Base-by-base conservation (phyloP, 352 stramenopile genomes). In the Pythium aristosporum region DNA sequence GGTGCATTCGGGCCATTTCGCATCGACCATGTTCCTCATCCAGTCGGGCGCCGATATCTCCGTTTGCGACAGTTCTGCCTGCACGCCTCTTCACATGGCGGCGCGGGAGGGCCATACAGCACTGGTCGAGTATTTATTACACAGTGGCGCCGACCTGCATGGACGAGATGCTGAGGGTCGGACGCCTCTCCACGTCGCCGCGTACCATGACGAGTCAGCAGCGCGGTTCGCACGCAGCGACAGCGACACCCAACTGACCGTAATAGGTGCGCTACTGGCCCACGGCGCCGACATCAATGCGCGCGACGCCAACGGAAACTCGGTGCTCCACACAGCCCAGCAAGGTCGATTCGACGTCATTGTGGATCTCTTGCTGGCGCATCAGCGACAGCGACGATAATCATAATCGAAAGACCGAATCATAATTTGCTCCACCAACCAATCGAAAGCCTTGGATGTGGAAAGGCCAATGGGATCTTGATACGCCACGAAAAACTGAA, bases 71-170 rank as follows among this genome's bases (percentile, higher is more conserved):
- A 49, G 44, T 36, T 21, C 42, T 3, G 72, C 68, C 20, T 49
- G 58, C 5, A 73, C 68, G 9, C 56, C 65, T 3, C 65, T 78
- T 18, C 72, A 75, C 30, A 60, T 68, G 4, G 72, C 72, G 0
- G 68, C 72, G 18, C 69, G 63, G 4, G 67, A 68, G 5, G 74
- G 74, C 6, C 70, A 81, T 44, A 65, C 67, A 0, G 57, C 60
- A 12, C 50, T 74, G n/a, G 55, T 80, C 39, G 64, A 74, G 37
- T 61, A 67, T 23, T 34, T 80, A 52, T 30, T 80, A 13, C 57
- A 65, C 28, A 55, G 57, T 25, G 71, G 71, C 12, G 71, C 71
- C 1, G 23, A 54, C 0, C 53, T 80, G 20, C 50, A 78, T 41
- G 57, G 62, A 32, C 56, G 60, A 16, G 68, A 75, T 60, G 15